Conservation (phyloP, 495 filamentous ascomycete species). For the Penicillium psychrofluorescens region DNA sequence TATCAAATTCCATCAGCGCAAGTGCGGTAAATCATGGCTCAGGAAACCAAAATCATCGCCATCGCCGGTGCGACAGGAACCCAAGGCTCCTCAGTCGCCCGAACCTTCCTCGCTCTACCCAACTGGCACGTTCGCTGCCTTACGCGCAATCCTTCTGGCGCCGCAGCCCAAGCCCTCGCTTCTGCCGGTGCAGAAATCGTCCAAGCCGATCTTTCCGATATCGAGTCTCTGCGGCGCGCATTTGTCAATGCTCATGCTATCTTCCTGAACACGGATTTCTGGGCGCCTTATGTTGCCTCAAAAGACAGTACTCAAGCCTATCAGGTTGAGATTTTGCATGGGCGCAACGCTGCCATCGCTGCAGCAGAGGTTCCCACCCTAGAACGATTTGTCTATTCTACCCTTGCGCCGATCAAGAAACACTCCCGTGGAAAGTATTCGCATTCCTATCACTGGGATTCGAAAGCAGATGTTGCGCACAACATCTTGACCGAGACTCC, state of each 20-base stretch:
- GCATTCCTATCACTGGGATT: slow-evolving; percentile 28
- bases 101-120: slow-evolving; percentile 24
- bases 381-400: slow-evolving; percentile 39
- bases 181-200: slow-evolving; percentile 42
- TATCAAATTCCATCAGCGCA: too few species aligned
- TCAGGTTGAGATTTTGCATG: slow-evolving; percentile 39
- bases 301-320: slow-evolving; percentile 35
- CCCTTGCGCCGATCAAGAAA: slow-evolving; percentile 21
- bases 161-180: slow-evolving; percentile 28
- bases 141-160: slow-evolving; percentile 34
- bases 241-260: slow-evolving; percentile 42
- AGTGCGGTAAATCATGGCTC: too few species aligned
- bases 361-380: slow-evolving; percentile 37
- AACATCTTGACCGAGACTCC: slow-evolving; percentile 24
- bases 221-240: slow-evolving; percentile 31
- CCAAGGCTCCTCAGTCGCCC: slow-evolving; percentile 45
- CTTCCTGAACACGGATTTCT: slow-evolving; percentile 50
- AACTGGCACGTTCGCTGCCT: slow-evolving; percentile 35
- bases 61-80: slow-evolving; percentile 29
- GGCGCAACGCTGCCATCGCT: slow-evolving; percentile 42
- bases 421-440: slow-evolving; percentile 31
- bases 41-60: slow-evolving; percentile 14
- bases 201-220: slow-evolving; percentile 36
- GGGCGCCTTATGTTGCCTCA: slow-evolving; percentile 18
- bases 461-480: slow-evolving; percentile 28